phyloP scores from a whole-genome alignment of 768 basidiomycete genomes.

The Suillus alpinus region DNA sequence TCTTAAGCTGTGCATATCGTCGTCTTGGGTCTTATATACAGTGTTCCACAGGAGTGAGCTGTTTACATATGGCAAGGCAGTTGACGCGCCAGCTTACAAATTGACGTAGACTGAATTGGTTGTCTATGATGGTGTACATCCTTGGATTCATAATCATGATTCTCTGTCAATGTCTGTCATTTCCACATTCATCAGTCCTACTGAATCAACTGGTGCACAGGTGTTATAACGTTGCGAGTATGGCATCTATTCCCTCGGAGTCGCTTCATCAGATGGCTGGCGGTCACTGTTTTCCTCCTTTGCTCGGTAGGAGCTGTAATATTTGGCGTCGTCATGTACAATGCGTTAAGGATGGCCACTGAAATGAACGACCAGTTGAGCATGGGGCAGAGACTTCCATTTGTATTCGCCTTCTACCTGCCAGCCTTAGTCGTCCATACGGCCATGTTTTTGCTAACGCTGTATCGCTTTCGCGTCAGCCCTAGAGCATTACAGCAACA shows the following conservation, averaged over 20 bases:
- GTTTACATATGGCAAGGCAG: not conserved
- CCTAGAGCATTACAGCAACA: constrained; percentile 4
- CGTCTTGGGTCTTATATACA: not conserved
- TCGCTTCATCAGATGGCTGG: constrained; percentile 2
- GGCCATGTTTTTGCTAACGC: constrained; percentile 12
- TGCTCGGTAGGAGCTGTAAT: not conserved
- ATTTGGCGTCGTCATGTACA: too few species aligned
- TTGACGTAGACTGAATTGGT: too few species aligned
- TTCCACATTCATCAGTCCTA: not conserved
- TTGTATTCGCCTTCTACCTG: constrained; percentile 11
- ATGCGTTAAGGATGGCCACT: too few species aligned
- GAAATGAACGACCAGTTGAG: too few species aligned
- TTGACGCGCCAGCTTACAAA: too few species aligned
- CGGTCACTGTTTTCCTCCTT: not conserved
- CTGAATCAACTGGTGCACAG: constrained; percentile 3
- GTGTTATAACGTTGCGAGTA: constrained; percentile 12
- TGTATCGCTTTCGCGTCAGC: constrained; percentile 13
- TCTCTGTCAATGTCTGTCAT: constrained; percentile 16
- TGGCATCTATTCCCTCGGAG: constrained; percentile 16
- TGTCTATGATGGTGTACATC: not conserved
- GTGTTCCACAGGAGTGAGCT: not conserved
- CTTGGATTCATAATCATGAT: not conserved
- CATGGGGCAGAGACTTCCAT: too few species aligned
- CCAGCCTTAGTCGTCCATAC: constrained; percentile 14
- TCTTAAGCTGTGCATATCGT: not conserved